These are phyloP conservation scores for Termitomyces sp. DNA, from an alignment of 768 basidiomycete species.

Conservation along the genomic window DNA sequence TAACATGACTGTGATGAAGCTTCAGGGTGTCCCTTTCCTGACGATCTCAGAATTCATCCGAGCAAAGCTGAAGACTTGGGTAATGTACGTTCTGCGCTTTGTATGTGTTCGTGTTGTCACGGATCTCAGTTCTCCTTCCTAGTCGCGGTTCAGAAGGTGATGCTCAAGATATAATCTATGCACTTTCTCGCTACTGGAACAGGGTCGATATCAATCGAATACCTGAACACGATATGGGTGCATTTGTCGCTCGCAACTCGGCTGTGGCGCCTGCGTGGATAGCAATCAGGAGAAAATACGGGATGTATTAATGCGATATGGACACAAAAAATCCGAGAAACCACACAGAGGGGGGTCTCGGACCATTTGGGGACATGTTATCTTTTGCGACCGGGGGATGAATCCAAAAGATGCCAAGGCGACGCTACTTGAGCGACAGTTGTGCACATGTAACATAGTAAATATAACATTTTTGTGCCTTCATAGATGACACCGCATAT, in stretches of 20 bases:
- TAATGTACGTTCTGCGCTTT: conserved; percentile 52
- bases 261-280: conserved; percentile 69
- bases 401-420: conserved; percentile 6
- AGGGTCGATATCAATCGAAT: conserved; percentile 82
- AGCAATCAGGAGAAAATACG: conserved; percentile 70
- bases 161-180: conserved; percentile 71
- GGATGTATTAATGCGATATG: conserved; percentile 33
- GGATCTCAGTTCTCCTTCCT: conserved; percentile 16
- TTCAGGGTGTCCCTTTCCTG: conserved; percentile 74
- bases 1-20: conserved; percentile 55
- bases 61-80: conserved; percentile 81
- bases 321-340: conserved; percentile 2
- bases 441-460: conserved; percentile 1
- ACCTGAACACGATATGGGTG: conserved; percentile 80
- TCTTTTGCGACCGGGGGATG: not conserved
- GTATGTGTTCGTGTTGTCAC: conserved; percentile 8
- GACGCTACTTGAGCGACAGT: not conserved
- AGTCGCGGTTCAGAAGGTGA: conserved; percentile 70
- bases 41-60: conserved; percentile 83
- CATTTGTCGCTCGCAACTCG: conserved; percentile 56
- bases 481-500: not conserved
- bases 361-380: not conserved
- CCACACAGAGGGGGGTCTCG: not conserved
- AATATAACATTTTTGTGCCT: not conserved
- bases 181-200: conserved; percentile 74